A percentile compares a stretch with the other conserved stretches of the same genome.
phyloP scores from a whole-genome alignment of 1,284 basidiomycete genomes.

The Boletus smithii region DNA sequence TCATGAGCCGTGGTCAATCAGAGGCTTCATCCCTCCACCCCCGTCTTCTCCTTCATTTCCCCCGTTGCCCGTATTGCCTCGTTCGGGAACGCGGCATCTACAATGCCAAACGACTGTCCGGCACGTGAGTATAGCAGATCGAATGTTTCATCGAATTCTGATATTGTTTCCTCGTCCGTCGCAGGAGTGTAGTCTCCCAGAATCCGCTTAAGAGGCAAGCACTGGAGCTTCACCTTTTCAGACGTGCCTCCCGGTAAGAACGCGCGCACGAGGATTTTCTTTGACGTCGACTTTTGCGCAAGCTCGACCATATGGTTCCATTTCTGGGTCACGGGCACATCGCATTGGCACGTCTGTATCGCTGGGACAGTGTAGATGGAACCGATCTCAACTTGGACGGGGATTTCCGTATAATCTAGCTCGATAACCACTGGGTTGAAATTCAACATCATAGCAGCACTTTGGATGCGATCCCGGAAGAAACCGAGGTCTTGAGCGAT shows the following conservation, averaged over 20 bases:
- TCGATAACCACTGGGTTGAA: slow-evolving; percentile 24
- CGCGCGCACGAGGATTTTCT: slow-evolving; percentile 30
- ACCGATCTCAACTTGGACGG: slow-evolving; percentile 21
- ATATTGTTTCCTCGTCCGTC: slow-evolving; percentile 16
- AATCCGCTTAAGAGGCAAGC: slow-evolving; percentile 22
- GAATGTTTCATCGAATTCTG: slow-evolving; percentile 24
- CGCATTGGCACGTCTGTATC: slow-evolving; percentile 25
- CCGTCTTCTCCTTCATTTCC: slow-evolving; percentile 18
- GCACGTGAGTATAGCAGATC: slow-evolving; percentile 29
- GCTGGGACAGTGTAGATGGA: slow-evolving; percentile 7
- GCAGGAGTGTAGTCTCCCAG: slow-evolving; percentile 9
- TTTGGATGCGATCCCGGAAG: slow-evolving; percentile 22
- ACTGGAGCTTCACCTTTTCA: slow-evolving; percentile 29
- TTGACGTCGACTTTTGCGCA: slow-evolving; percentile 22
- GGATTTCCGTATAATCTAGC: slow-evolving; percentile 27
- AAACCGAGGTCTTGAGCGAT: slow-evolving; percentile 19
- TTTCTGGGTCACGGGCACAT: slow-evolving; percentile 22
- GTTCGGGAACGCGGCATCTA: slow-evolving; percentile 26
- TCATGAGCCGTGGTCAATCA: not conserved
- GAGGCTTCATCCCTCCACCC: not conserved
- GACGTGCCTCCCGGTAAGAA: slow-evolving; percentile 28
- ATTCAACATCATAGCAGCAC: not conserved
- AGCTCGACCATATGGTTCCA: slow-evolving; percentile 31
- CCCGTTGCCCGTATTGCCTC: slow-evolving; percentile 15
- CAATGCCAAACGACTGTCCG: slow-evolving; percentile 13